Conservation (phyloP, 495 filamentous ascomycete genomes). For the Tuber umbilicatum region DNA sequence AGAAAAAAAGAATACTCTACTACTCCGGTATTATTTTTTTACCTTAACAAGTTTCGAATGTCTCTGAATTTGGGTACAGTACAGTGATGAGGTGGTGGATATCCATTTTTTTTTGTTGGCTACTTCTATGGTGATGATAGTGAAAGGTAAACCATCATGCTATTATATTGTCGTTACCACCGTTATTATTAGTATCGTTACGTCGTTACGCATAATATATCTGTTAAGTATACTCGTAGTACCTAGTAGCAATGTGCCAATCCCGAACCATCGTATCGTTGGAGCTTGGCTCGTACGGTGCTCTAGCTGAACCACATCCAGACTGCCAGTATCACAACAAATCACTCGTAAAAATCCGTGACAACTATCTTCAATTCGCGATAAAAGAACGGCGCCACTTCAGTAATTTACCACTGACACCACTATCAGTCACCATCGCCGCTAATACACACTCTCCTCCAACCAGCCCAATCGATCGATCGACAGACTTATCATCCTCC, state of each 20-base stretch:
- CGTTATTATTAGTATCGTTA: not conserved
- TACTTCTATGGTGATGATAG: not conserved
- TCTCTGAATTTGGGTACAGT: not conserved
- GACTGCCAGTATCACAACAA: not conserved
- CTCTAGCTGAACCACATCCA: not conserved
- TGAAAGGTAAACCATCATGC: not conserved
- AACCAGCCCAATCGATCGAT: constrained; percentile 13
- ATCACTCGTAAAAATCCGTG: not conserved
- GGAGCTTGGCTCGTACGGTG: not conserved
- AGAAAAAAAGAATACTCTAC: no score
- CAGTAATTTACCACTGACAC: not conserved
- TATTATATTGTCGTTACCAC: not conserved
- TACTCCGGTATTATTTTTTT: no score
- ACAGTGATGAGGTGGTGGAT: not conserved
- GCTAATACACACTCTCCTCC: not conserved
- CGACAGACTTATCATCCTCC: not conserved
- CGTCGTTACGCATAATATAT: not conserved
- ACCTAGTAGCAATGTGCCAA: not conserved
- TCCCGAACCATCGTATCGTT: not conserved
- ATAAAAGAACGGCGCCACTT: not conserved
- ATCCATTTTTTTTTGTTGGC: not conserved
- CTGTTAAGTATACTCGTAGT: not conserved
- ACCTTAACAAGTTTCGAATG: not conserved
- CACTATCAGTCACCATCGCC: not conserved
- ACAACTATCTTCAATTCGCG: not conserved